phyloP scores from a whole-genome alignment of 2,329 filamentous ascomycete species.

The Fusarium sp. region DNA sequence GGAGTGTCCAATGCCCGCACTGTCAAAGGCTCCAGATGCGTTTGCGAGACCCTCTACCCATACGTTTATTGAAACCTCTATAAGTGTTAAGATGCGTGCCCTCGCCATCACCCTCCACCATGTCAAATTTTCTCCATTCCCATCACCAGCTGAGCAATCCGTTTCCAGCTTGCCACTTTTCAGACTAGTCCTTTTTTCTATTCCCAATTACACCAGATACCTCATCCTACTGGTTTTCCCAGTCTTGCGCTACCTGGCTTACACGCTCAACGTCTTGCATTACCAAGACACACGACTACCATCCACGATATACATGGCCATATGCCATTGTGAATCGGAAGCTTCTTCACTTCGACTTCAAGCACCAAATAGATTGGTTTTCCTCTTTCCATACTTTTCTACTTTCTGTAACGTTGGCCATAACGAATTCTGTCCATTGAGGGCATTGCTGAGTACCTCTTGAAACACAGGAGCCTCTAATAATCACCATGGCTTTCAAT shows the following conservation, averaged over 20 bases:
- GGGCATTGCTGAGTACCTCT: background rate
- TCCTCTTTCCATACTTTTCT: background rate
- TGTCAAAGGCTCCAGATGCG: background rate
- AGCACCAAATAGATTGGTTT: background rate
- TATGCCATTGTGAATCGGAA: background rate
- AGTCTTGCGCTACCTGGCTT: slow-evolving; percentile 24
- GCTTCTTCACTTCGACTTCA: background rate
- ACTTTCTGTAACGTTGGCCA: background rate
- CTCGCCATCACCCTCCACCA: slow-evolving; percentile 35
- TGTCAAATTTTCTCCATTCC: slow-evolving; percentile 2
- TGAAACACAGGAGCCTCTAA: background rate
- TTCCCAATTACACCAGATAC: background rate
- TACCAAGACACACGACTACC: slow-evolving; percentile 1
- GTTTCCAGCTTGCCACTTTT: background rate
- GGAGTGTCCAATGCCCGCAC: slow-evolving; percentile 22
- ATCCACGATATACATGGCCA: slow-evolving; percentile 8
- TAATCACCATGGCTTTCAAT: slow-evolving; percentile 20
- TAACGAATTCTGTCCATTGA: background rate
- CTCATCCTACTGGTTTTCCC: background rate
- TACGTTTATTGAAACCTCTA: slow-evolving; percentile 18
- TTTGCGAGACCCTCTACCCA: slow-evolving; percentile 8
- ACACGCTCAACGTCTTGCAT: slow-evolving; percentile 26
- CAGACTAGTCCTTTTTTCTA: background rate
- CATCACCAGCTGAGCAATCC: background rate
- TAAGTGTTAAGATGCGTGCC: slow-evolving; percentile 33